These are phyloP conservation scores for Neurospora tetrasperma DNA, from an alignment of 495 filamentous ascomycete species.

Conservation along the genomic window DNA sequence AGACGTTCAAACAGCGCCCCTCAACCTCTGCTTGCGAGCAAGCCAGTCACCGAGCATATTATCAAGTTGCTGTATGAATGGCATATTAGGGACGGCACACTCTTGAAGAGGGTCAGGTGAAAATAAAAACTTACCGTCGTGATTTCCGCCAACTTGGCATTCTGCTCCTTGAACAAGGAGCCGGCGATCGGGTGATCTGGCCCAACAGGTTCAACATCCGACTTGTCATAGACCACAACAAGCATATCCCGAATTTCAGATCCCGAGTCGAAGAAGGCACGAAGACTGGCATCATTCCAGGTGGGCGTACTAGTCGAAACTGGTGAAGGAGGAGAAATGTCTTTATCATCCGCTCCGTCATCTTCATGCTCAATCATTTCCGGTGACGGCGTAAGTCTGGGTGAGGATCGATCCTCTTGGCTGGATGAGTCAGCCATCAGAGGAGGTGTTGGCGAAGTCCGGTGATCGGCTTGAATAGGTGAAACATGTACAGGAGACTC, in stretches of 20 bases:
- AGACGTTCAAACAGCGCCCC: conserved; percentile 28
- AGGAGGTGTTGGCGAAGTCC: conserved; percentile 31
- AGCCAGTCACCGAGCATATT: conserved; percentile 78
- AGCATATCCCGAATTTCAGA: conserved; percentile 87
- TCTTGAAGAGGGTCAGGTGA: conserved; percentile 3
- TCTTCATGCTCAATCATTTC: conserved; percentile 48
- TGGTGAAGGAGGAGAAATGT: conserved; percentile 35
- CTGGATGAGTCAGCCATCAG: conserved; percentile 58
- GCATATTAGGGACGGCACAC: conserved; percentile 13
- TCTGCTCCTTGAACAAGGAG: conserved; percentile 74
- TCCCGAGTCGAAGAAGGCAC: conserved; percentile 84
- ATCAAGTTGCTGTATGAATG: conserved; percentile 52
- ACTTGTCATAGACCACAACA: conserved; percentile 84
- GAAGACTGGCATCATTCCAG: conserved; percentile 79
- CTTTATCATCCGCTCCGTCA: conserved; percentile 29
- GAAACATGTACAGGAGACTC: conserved; percentile 75
- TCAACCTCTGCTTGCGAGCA: conserved; percentile 48
- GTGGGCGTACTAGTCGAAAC: conserved; percentile 35
- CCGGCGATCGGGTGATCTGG: conserved; percentile 77
- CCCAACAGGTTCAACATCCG: conserved; percentile 60
- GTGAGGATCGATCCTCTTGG: conserved; percentile 51
- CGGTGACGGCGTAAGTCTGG: conserved; percentile 57
- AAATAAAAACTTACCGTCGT: conserved; percentile 45
- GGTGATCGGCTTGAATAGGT: conserved; percentile 38
- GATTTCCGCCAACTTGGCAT: conserved; percentile 70